A percentile compares a stretch with the other conserved stretches of the same genome.
Evolutionary conservation across 108 stramenopile species (phyloP).

Genomic region (Cyclotella atomus): DNA sequence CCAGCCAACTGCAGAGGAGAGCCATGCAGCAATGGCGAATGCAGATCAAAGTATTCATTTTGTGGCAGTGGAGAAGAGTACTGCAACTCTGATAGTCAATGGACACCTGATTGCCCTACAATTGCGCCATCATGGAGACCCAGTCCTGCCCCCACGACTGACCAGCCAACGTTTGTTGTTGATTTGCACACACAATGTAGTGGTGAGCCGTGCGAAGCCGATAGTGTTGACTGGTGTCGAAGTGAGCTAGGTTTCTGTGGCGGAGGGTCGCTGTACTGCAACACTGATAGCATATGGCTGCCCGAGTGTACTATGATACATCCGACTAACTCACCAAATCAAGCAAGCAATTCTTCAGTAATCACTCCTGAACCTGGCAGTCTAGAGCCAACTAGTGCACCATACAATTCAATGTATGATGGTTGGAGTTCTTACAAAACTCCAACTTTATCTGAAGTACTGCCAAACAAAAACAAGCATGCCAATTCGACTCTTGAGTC

Average conservation of each 20-base stretch:
- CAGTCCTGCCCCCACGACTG: slow-evolving; percentile 5
- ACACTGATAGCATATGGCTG: slow-evolving; percentile 25
- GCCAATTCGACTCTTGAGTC: too few relatives aligned
- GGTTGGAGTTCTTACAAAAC: background rate
- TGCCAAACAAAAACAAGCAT: background rate
- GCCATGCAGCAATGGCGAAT: slow-evolving; percentile 33
- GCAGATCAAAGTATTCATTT: slow-evolving; percentile 30
- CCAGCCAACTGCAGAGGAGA: slow-evolving; percentile 13
- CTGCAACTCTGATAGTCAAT: slow-evolving; percentile 36
- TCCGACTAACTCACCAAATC: slow-evolving; percentile 4
- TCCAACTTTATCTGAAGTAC: background rate
- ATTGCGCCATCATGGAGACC: slow-evolving; percentile 18
- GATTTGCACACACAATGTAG: slow-evolving; percentile 22
- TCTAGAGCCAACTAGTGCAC: background rate
- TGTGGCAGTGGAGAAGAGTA: slow-evolving; percentile 40
- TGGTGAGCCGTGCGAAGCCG: slow-evolving; percentile 35
- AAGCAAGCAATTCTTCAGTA: background rate
- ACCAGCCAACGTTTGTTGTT: slow-evolving; percentile 25
- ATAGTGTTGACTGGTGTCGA: slow-evolving; percentile 36
- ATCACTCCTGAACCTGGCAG: background rate
- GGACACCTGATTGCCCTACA: slow-evolving; percentile 36
- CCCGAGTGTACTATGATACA: slow-evolving; percentile 18
- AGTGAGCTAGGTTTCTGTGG: slow-evolving; percentile 43
- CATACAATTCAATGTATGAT: background rate
- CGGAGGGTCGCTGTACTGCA: slow-evolving; percentile 30